Conservation (phyloP, 768 basidiomycete genomes). For the Naematelia aurantialba region DNA sequence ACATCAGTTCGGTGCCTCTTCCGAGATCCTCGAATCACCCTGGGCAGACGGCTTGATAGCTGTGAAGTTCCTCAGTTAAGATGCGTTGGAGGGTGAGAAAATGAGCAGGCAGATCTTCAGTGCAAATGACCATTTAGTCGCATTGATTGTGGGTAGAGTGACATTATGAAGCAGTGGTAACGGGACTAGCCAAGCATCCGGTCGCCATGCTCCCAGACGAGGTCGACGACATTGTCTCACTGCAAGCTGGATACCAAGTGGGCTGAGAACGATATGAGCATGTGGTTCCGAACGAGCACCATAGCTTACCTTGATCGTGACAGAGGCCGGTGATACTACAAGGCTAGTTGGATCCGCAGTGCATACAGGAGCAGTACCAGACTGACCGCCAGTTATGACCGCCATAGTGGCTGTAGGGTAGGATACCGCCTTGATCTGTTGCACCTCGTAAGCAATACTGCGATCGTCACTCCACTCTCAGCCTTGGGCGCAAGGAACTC, state of each 20-base stretch:
- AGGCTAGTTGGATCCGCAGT: constrained; percentile 9
- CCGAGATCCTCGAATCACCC: too few species aligned
- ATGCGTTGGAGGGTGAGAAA: too few species aligned
- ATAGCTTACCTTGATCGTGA: too few species aligned
- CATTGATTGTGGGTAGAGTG: too few species aligned
- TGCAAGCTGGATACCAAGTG: neutral
- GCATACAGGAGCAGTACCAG: neutral
- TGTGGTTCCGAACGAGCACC: neutral
- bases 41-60: too few species aligned
- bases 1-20: too few species aligned
- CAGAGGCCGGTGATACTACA: neutral
- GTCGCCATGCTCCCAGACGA: neutral
- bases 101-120: too few species aligned
- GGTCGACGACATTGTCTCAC: neutral
- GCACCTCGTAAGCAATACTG: neutral
- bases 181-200: neutral
- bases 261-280: neutral
- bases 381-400: constrained; percentile 14
- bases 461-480: neutral
- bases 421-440: constrained; percentile 18
- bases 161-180: neutral
- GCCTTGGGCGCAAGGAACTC: neutral
- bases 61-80: too few species aligned
- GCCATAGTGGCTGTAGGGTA: constrained; percentile 10
- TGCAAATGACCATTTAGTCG: too few species aligned